Evolutionary conservation across 2,329 filamentous ascomycete genomes (phyloP).

Genomic region (Orbilia javanica): DNA sequence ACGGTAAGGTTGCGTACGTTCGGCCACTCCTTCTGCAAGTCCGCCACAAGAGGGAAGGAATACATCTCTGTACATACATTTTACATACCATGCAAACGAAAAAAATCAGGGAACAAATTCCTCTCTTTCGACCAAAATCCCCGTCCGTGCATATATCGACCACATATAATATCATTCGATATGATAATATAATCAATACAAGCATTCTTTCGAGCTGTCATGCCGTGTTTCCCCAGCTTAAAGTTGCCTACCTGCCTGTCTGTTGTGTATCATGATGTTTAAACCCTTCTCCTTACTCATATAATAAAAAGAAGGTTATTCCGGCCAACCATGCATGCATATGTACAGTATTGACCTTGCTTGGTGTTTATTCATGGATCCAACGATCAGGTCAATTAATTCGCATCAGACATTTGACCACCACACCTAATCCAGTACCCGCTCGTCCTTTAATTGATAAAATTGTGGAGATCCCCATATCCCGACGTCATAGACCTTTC

Average conservation of each 20-base stretch:
- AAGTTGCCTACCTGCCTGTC: too few species aligned
- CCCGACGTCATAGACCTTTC: slow-evolving; percentile 32
- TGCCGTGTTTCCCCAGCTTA: slow-evolving; percentile 24
- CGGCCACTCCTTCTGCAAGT: slow-evolving; percentile 5
- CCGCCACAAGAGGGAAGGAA: too few species aligned
- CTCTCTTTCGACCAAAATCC: not conserved
- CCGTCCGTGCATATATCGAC: not conserved
- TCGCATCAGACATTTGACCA: not conserved
- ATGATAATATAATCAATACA: not conserved
- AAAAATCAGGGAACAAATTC: slow-evolving; percentile 27
- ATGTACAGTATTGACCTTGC: not conserved
- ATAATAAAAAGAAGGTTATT: slow-evolving; percentile 6
- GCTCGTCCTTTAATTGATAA: not conserved
- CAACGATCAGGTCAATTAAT: not conserved
- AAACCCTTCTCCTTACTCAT: not conserved
- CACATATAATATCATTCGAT: not conserved
- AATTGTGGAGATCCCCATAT: not conserved
- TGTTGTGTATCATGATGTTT: not conserved
- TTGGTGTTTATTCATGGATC: too few species aligned
- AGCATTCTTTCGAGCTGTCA: slow-evolving; percentile 26
- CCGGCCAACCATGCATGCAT: not conserved
- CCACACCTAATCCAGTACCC: not conserved
- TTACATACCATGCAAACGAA: too few species aligned
- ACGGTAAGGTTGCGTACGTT: slow-evolving; percentile 11
- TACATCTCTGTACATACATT: not conserved